Evolutionary conservation across 2,329 filamentous ascomycete genomes (phyloP).

Genomic region (Plenodomus lindquistii): DNA sequence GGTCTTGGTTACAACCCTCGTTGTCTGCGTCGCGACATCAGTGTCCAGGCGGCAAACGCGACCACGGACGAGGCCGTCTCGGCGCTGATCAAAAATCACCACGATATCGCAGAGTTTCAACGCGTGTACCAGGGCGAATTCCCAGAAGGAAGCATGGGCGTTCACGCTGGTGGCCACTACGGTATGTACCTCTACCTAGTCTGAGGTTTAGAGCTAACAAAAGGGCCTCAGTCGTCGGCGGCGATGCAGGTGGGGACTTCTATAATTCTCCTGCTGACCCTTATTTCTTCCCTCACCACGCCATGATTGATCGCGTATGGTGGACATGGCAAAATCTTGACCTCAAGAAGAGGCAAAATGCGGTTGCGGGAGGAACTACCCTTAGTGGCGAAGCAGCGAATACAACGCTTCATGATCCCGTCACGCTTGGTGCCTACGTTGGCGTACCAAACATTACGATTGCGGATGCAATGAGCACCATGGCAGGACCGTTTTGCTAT

Average conservation of each 20-base stretch:
- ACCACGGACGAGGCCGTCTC: slow-evolving; percentile 28
- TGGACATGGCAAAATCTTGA: slow-evolving; percentile 57
- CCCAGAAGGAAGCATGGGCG: slow-evolving; percentile 39
- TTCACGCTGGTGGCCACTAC: slow-evolving; percentile 53
- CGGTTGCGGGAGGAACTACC: slow-evolving; percentile 42
- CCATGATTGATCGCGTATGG: slow-evolving; percentile 53
- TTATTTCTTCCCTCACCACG: slow-evolving; percentile 54
- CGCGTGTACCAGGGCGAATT: slow-evolving; percentile 45
- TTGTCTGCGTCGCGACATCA: slow-evolving; percentile 46
- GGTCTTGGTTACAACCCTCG: slow-evolving; percentile 41
- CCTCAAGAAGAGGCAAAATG: slow-evolving; percentile 38
- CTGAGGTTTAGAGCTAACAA: no score
- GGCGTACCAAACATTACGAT: slow-evolving; percentile 38
- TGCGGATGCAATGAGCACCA: slow-evolving; percentile 47
- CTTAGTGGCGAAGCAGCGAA: slow-evolving; percentile 38
- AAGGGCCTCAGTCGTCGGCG: no score
- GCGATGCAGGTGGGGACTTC: slow-evolving; percentile 34
- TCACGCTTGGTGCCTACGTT: slow-evolving; percentile 45
- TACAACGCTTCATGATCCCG: slow-evolving; percentile 50
- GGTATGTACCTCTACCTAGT: no score
- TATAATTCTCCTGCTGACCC: slow-evolving; percentile 53
- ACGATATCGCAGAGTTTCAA: slow-evolving; percentile 40
- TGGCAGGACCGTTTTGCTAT: slow-evolving; percentile 52
- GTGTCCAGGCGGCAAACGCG: slow-evolving; percentile 21
- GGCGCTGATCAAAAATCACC: slow-evolving; percentile 23